Evolutionary conservation across 768 basidiomycete genomes (phyloP).

Genomic region (Tulasnella sp.): DNA sequence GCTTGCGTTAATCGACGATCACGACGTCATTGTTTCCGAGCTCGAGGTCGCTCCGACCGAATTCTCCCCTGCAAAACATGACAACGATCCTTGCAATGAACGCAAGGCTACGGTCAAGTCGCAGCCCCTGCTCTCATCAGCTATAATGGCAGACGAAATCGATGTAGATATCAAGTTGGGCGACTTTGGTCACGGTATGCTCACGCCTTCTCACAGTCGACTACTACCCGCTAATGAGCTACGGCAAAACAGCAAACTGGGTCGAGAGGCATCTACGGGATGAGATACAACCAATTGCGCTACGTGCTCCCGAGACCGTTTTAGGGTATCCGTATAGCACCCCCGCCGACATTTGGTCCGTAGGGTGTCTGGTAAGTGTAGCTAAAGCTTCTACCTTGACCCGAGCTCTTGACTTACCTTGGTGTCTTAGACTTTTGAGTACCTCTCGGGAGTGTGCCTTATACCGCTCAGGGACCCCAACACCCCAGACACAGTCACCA

Average conservation of each 20-base stretch:
- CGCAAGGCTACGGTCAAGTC: not conserved
- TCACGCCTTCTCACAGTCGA: not conserved
- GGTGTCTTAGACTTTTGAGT: not conserved
- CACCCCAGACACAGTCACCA: not conserved
- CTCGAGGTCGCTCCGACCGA: not conserved
- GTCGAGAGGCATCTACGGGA: not conserved
- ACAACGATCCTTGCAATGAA: not conserved
- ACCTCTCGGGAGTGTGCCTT: not conserved
- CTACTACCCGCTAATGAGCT: not conserved
- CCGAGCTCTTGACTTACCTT: not conserved
- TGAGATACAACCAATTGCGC: not conserved
- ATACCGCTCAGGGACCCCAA: not conserved
- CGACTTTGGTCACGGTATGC: slow-evolving; percentile 18
- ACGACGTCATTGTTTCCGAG: not conserved
- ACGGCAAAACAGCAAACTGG: not conserved
- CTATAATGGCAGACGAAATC: not conserved
- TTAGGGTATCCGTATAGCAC: slow-evolving; percentile 12
- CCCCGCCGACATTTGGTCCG: slow-evolving; percentile 15
- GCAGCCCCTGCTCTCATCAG: not conserved
- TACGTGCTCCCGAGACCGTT: slow-evolving; percentile 14
- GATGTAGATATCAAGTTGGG: slow-evolving; percentile 17
- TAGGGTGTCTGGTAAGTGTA: slow-evolving; percentile 17
- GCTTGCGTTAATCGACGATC: not conserved
- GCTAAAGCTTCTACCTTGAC: not conserved
- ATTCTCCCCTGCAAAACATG: not conserved